Evolutionary conservation across 495 filamentous ascomycete species (phyloP).

Genomic region (Pyrenula massariospora): DNA sequence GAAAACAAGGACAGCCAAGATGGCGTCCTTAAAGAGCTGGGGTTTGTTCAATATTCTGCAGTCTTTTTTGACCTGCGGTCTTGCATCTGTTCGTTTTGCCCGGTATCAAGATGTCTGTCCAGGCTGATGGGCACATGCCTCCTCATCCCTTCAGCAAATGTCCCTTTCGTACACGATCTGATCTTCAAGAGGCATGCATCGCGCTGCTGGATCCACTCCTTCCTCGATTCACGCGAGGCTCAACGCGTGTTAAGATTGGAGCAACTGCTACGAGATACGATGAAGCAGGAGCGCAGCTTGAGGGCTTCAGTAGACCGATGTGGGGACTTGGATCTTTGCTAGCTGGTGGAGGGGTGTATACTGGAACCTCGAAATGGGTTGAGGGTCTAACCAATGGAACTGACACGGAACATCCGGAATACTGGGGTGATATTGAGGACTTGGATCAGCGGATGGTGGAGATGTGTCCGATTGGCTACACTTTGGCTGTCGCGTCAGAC

Average conservation of each 20-base stretch:
- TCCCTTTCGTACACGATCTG: constrained; percentile 27
- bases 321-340: constrained; percentile 64
- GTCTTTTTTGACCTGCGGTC: too few species aligned
- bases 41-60: too few species aligned
- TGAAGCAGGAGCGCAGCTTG: constrained; percentile 63
- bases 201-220: constrained; percentile 52
- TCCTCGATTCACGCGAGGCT: constrained; percentile 48
- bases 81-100: too few species aligned
- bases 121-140: not conserved
- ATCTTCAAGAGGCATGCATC: constrained; percentile 44
- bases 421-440: constrained; percentile 62
- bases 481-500: constrained; percentile 48
- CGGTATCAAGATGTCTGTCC: not conserved
- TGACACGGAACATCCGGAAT: constrained; percentile 52
- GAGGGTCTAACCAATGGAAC: constrained; percentile 57
- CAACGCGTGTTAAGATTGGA: constrained; percentile 47
- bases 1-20: too few species aligned
- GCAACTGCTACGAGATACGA: constrained; percentile 59
- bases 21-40: too few species aligned
- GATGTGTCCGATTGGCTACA: constrained; percentile 62
- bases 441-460: constrained; percentile 78
- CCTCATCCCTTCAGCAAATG: constrained; percentile 11
- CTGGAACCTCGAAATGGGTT: constrained; percentile 50
- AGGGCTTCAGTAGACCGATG: constrained; percentile 62
- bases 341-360: constrained; percentile 52